Percentiles rank a stretch among this genome's conserved stretches.
These are phyloP conservation scores for Atalantia buxifolia DNA, from an alignment of 345 rosid genomes.

Conservation along the genomic window DNA sequence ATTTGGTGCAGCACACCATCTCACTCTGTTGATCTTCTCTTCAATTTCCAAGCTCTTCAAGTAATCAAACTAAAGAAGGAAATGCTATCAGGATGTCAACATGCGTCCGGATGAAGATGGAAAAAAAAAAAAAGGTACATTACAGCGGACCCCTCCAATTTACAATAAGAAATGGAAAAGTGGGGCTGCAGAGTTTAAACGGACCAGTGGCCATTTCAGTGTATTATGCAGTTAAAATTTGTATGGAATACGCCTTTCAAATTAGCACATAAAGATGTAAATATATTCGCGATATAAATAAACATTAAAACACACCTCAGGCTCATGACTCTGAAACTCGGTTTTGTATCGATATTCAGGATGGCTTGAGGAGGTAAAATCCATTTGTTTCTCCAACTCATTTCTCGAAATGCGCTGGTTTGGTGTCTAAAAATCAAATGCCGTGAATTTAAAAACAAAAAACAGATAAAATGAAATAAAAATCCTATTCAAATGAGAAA, in stretches of 20 bases:
- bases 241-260: too few species aligned
- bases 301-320: conserved; percentile 39
- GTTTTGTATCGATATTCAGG: conserved; percentile 56
- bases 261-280: too few species aligned
- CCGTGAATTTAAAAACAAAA: not conserved
- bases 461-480: not conserved
- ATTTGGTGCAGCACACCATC: conserved; percentile 51
- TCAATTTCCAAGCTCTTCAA: conserved; percentile 72
- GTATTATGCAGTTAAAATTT: too few species aligned
- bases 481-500: not conserved
- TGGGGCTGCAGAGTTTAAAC: too few species aligned
- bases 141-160: not conserved
- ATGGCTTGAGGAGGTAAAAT: conserved; percentile 24
- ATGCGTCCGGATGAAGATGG: not conserved
- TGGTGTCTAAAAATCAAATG: conserved; percentile 29
- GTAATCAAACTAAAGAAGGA: conserved; percentile 51
- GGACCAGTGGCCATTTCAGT: too few species aligned
- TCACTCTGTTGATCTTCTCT: conserved; percentile 57
- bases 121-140: not conserved
- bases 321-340: conserved; percentile 74
- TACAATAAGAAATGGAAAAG: not conserved
- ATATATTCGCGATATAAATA: not conserved
- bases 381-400: conserved; percentile 46
- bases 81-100: conserved; percentile 7
- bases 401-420: conserved; percentile 24